Base-by-base conservation (phyloP, 768 basidiomycete genomes). In the Tulasnella sp. region DNA sequence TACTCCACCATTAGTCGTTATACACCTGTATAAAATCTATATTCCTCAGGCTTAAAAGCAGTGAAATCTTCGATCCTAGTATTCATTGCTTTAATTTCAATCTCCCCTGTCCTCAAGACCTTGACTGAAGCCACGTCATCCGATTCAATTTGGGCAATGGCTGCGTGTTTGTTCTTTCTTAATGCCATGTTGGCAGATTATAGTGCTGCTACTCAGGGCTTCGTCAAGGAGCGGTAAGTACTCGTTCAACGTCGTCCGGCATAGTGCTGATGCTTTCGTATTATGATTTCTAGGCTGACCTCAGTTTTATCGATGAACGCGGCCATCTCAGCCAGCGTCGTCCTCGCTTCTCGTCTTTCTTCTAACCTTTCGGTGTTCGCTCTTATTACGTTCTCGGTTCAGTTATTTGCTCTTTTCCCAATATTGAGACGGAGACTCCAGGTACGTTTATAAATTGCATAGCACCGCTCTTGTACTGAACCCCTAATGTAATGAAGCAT, bases 131-230 rank as follows among this genome's bases (percentile, higher is more conserved):
- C 92, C 22, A 96, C 92, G 3, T 95, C 93, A 33, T 86, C 86
- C 10, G 95, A 99, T 64, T 90, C 90, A 25, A 92, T 98, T 57
- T 96, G 90, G 90, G 91, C 93, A 5, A 67, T 96, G 45, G 78
- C 89, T n/a, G 85, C 86, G 3, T 71, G 73, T 45, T 75, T 98
- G 37, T 87, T 96, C 64, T 69, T 77, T 46, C 68, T 95, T 33
- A 89, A 92, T 62, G 72, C 79, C 16, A 68, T 92, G 53, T 68
- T 96, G 42, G 84, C 84, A 12, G 89, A 95, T 65, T 93, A 89
- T 63, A 75, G 77, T 54, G 70, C 72, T 54, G 66, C 52, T 10
- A 29, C 24, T 24, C 41, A 47, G 4, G 7, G 37, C 20, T 27
- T 33, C 43, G 29, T 13, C 4, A 44, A 53, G 3, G 42, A 44